Base-by-base conservation (phyloP, 257 asterid species). In the Linderniella brevidens region DNA sequence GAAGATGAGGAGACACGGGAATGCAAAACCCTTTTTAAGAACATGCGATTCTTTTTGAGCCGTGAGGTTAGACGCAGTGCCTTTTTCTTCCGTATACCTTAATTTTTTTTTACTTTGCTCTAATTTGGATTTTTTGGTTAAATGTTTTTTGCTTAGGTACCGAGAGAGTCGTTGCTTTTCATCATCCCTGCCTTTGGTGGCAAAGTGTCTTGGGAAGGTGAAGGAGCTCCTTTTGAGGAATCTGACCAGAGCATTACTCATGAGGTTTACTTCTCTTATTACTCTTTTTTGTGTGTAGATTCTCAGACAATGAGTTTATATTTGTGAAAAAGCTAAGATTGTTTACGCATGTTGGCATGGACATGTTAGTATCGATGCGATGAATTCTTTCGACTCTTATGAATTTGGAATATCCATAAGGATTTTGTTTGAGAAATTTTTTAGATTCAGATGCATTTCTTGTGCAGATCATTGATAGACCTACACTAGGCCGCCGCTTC, bases 181-280 rank as follows among this genome's bases (percentile, higher is more conserved):
- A 46, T 85, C 55, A 81, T 81, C 61, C 83, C 96, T 44, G 92
- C 96, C 56, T 85, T 90, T 60, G 98, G 99, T 61, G 99, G 99
- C 67, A 58, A 56, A 9, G 96, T 90, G 57, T 85, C 99, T 32
- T 90, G 99, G 99, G 99, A 81, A 56, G 99, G 99, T 43, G 86
- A 73, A 71, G 94, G 93, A 49, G 96, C 93, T 44, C 99, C 99
- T 8, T 77, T 76, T 56, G 60, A 60, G 13, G 96, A 85, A 67
- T 70, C 96, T 53, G 94, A 85, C 57, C 72, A 68, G 58, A 78
- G 79, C 69, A 90, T 85, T 59, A 74, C 93, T 37, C 79, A 90
- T 73, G 96, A 90, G 93, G 94, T 90, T 14, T 62, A 64, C 54
- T 11, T 13, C 13, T 14, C 13, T 10, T n/a, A n/a, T n/a, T n/a